Evolutionary conservation across 441 rosid species (phyloP).

Genomic region (Corymbia citriodora): DNA sequence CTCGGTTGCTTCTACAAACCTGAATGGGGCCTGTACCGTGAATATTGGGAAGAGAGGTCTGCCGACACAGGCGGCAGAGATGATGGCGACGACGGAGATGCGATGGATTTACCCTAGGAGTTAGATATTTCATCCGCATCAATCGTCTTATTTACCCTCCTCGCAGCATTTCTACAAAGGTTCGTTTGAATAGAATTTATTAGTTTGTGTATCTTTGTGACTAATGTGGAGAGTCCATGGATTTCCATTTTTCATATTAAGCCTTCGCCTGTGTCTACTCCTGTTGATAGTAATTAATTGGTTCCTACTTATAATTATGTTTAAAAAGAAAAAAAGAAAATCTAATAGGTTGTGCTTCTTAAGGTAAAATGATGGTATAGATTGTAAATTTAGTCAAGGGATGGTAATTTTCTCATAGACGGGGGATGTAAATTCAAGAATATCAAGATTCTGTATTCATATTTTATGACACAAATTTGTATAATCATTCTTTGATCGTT

Average conservation of each 20-base stretch:
- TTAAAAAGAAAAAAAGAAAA: neutral
- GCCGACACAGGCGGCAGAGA: too few species aligned
- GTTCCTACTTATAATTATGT: neutral
- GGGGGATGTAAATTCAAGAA: neutral
- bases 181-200: neutral
- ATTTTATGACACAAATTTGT: too few species aligned
- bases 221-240: accelerated
- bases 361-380: neutral
- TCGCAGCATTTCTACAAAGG: neutral
- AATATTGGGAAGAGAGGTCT: neutral
- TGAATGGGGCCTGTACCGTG: neutral
- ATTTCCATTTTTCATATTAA: neutral
- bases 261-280: neutral
- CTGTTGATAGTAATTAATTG: neutral
- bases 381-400: too few species aligned
- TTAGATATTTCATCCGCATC: neutral
- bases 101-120: accelerated
- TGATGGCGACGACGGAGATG: too few species aligned
- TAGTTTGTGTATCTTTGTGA: neutral
- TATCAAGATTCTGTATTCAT: neutral
- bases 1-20: neutral
- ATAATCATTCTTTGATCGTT: too few species aligned
- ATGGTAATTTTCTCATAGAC: neutral
- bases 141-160: neutral
- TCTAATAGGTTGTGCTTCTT: neutral